Evolutionary conservation across 306 rosid genomes (phyloP).

Genomic region (Carpinus fangiana): DNA sequence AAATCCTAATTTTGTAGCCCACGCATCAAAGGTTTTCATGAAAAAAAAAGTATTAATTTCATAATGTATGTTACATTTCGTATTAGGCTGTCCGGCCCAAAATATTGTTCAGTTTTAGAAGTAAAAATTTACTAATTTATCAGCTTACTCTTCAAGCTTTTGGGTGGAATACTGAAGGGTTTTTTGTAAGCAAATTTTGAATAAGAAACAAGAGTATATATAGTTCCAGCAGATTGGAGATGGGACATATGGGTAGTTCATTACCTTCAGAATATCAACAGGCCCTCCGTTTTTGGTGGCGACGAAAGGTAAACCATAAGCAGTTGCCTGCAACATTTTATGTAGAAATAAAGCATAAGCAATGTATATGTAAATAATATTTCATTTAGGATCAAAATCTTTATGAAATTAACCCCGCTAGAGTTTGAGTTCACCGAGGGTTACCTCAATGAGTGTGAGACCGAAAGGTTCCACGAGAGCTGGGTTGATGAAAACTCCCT

Average conservation of each 20-base stretch:
- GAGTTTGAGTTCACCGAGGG: not conserved
- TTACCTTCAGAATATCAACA: constrained; percentile 80
- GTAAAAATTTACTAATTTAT: too few relatives aligned
- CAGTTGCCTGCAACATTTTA: constrained; percentile 62
- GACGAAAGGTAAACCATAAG: constrained; percentile 83
- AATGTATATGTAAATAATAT: not conserved
- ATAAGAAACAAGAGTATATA: not conserved
- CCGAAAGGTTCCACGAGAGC: constrained; percentile 91
- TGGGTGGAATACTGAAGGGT: not conserved
- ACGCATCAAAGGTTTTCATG: too few relatives aligned
- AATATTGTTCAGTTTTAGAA: too few relatives aligned
- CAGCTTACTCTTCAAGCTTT: too few relatives aligned
- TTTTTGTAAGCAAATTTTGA: not conserved
- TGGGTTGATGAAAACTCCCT: constrained; percentile 91
- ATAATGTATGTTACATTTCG: too few relatives aligned
- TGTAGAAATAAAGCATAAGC: not conserved
- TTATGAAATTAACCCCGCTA: too few relatives aligned
- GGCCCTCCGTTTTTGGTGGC: constrained; percentile 93
- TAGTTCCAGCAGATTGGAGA: not conserved
- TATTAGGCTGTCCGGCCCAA: too few relatives aligned
- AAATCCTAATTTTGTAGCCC: too few relatives aligned
- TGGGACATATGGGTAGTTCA: not conserved
- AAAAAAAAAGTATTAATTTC: too few relatives aligned
- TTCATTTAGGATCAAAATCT: not conserved
- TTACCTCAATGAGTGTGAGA: constrained; percentile 80